Percentiles rank a stretch among this genome's conserved stretches.
These are phyloP conservation scores for Penicillium occitanis DNA, from an alignment of 2,329 filamentous ascomycete species.

Conservation along the genomic window DNA sequence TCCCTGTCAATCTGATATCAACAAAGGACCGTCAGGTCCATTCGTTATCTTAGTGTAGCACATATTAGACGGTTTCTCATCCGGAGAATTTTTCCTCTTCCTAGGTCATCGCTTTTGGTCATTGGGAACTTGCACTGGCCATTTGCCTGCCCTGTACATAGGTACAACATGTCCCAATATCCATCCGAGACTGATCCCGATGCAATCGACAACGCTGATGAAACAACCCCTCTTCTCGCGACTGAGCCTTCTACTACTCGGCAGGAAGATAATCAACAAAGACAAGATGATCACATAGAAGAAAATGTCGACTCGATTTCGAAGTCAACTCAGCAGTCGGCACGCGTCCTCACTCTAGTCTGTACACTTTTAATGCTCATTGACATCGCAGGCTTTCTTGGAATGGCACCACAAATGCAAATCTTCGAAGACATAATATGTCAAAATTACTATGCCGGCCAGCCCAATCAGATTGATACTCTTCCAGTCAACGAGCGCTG, in stretches of 20 bases:
- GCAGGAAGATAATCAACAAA: not conserved
- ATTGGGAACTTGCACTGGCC: not conserved
- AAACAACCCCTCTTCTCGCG: not conserved
- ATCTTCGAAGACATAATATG: conserved; percentile 33
- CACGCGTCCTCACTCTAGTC: conserved; percentile 9
- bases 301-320: not conserved
- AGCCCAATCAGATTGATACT: not conserved
- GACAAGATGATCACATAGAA: not conserved
- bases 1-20: not conserved
- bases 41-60: not conserved
- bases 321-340: not conserved
- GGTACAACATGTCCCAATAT: not conserved
- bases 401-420: conserved; percentile 29
- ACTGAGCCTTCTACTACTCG: not conserved
- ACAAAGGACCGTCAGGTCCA: not conserved
- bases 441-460: conserved; percentile 24
- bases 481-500: conserved; percentile 23
- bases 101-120: not conserved
- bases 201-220: not conserved
- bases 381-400: conserved; percentile 29
- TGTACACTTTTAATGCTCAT: conserved; percentile 11
- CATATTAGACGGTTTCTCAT: not conserved
- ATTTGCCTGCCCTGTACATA: not conserved
- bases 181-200: not conserved
- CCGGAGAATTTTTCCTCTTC: not conserved